These are phyloP conservation scores for Trichoderma arundinaceum DNA, from an alignment of 2,329 filamentous ascomycete species.

Conservation along the genomic window DNA sequence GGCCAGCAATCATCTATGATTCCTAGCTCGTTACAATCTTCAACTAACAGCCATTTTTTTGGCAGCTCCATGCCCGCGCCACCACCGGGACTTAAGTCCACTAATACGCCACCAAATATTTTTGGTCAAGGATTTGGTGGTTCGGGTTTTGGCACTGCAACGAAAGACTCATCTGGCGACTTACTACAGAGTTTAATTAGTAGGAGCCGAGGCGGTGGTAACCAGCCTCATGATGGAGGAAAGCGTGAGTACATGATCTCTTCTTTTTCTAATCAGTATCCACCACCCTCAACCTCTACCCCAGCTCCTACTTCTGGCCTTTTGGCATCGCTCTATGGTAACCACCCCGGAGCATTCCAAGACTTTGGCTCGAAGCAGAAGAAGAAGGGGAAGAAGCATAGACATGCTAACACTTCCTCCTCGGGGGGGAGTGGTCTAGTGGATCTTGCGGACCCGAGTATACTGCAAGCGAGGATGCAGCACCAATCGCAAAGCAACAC, in stretches of 20 bases:
- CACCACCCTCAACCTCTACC: constrained; percentile 78
- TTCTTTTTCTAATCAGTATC: constrained; percentile 88
- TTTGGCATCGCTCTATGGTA: constrained; percentile 89
- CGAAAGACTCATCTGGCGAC: constrained; percentile 70
- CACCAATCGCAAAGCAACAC: constrained; percentile 81
- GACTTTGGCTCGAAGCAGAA: constrained; percentile 96
- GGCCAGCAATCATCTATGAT: constrained; percentile 88
- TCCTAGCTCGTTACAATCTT: constrained; percentile 67
- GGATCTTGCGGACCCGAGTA: constrained; percentile 99
- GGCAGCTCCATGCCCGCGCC: constrained; percentile 86
- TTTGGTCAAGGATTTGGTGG: constrained; percentile 90
- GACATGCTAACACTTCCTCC: constrained; percentile 99
- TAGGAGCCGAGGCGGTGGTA: constrained; percentile 68
- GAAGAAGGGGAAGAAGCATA: constrained; percentile 99
- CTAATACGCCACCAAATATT: constrained; percentile 91
- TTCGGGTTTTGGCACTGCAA: constrained; percentile 67
- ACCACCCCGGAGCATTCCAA: constrained; percentile 84
- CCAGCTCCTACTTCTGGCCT: constrained; percentile 89
- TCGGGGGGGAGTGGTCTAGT: constrained; percentile 98
- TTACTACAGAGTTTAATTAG: constrained; percentile 84
- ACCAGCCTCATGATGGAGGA: constrained; percentile 79
- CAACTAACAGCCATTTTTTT: constrained; percentile 75
- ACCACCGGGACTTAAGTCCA: constrained; percentile 92
- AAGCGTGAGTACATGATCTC: constrained; percentile 99
- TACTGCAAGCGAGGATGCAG: constrained; percentile 97